Base-by-base conservation (phyloP, 2,329 filamentous ascomycete genomes). In the Knoxdaviesia proteae region DNA sequence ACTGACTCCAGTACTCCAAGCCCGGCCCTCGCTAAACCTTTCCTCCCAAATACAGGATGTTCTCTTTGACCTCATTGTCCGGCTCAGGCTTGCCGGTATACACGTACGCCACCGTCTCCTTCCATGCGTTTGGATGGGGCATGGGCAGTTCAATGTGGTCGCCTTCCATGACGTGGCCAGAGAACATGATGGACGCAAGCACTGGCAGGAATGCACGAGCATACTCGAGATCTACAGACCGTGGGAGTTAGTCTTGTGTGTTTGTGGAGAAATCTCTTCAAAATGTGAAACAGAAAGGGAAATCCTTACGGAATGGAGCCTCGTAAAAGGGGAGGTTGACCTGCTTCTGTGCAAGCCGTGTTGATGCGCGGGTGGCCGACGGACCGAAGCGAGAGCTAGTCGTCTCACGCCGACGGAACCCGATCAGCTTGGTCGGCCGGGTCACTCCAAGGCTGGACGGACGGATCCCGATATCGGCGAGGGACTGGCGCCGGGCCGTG, bases 71-170 rank as follows among this genome's bases (percentile, higher is more conserved):
- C 2, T 60, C 59, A 7, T 61, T 57, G 1, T 63, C 69, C 40
- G 66, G 45, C 39, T 61, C 57, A 8, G 61, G 62, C 42, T 62
- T 56, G 34, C 67, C 67, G 0, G 65, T 71, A 51, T 75, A 76
- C 31, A 71, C 59, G 49, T 70, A 68, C 4, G 59, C 56, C n/a
- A 73, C 57, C 0, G 71, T 74, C 43, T 69, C 63, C 3, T 53
- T 50, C 73, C 73, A 78, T 6, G 59, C 65, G 41, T 65, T 62
- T 1, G 73, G 71, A 44, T 67, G 60, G 1, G 73, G 73, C 43
- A 78, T 48, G 0, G 72, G 71, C 7, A 77, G 56, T 47, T 76
- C 70, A 42, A 78, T 59, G 2, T 59, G 57, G 49, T 76, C 72
- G 32, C 69, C 65, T 30, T 61, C 59, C 9, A 56, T 55, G 29